A percentile compares a stretch with the other conserved stretches of the same genome.
Evolutionary conservation across 371 early-diverging fungal species (phyloP).

Genomic region (Basidiobolus heterosporus): DNA sequence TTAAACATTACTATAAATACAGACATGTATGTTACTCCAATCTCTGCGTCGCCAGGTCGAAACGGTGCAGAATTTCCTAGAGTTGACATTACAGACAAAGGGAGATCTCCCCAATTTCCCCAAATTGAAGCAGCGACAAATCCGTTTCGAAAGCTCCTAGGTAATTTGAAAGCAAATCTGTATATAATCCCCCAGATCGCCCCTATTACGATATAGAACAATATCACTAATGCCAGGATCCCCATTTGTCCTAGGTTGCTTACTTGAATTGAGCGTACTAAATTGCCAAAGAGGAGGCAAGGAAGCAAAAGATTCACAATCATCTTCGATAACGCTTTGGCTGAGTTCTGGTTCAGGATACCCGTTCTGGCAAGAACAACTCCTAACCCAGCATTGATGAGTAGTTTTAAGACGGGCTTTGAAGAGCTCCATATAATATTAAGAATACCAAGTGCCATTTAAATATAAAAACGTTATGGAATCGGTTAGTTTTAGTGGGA

Average conservation of each 20-base stretch:
- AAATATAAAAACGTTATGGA: too few relatives aligned
- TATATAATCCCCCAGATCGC: too few relatives aligned
- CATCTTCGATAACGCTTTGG: neutral
- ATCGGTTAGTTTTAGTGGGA: too few relatives aligned
- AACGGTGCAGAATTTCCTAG: constrained; percentile 16
- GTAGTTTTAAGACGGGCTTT: neutral
- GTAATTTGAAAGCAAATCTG: neutral
- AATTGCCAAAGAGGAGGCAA: constrained; percentile 1
- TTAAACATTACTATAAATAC: constrained; percentile 17
- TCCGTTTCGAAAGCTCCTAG: neutral
- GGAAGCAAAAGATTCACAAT: neutral
- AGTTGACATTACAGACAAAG: constrained; percentile 17
- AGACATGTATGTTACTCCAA: constrained; percentile 17
- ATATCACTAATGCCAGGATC: too few relatives aligned
- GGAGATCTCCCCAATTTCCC: constrained; percentile 14
- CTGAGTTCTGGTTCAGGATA: neutral
- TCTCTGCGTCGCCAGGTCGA: constrained; percentile 12
- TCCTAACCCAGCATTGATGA: neutral
- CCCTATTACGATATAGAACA: too few relatives aligned
- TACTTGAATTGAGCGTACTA: neutral
- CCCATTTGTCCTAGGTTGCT: neutral
- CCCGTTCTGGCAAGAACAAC: neutral
- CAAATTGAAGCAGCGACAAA: neutral
- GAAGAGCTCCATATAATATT: neutral
- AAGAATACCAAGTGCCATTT: too few relatives aligned